These are phyloP conservation scores for Micractinium conductrix DNA, from an alignment of 139 green algal genomes.

Conservation along the genomic window DNA sequence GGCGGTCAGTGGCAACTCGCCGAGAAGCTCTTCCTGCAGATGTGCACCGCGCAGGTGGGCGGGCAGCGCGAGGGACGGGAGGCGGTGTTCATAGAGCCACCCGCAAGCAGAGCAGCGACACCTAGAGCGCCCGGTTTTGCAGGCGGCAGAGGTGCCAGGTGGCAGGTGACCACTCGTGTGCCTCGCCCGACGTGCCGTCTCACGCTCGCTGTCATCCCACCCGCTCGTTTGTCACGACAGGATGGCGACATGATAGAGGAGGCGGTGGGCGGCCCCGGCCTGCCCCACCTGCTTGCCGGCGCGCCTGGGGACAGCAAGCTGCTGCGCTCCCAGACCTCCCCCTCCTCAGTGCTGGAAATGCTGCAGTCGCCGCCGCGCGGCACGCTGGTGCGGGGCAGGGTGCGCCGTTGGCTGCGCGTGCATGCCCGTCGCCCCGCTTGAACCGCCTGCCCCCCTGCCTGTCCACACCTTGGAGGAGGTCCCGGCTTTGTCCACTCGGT, in stretches of 20 bases:
- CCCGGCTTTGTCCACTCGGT: no score
- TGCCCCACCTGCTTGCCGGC: background rate
- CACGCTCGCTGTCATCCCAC: background rate
- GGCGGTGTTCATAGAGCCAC: no score
- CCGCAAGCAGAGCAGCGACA: no score
- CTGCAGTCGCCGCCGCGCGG: background rate
- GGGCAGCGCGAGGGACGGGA: background rate
- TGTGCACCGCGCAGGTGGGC: conserved; percentile 46
- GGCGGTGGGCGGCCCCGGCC: background rate
- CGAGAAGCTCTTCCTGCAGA: conserved; percentile 76
- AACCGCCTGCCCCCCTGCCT: background rate
- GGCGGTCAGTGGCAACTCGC: conserved; percentile 90
- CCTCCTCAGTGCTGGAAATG: conserved; percentile 23
- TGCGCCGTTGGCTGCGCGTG: background rate
- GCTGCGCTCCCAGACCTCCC: conserved; percentile 35
- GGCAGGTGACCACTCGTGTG: no score
- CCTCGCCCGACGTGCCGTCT: no score
- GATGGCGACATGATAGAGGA: background rate
- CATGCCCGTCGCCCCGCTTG: background rate
- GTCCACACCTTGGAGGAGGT: background rate
- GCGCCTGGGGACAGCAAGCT: background rate
- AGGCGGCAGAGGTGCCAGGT: no score
- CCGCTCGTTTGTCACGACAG: background rate
- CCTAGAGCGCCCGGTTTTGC: no score
- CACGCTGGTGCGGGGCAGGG: background rate